A percentile compares a stretch with the other conserved stretches of the same genome.
Evolutionary conservation across 2,329 filamentous ascomycete species (phyloP).

Genomic region (Fusarium sterilihyphosum): DNA sequence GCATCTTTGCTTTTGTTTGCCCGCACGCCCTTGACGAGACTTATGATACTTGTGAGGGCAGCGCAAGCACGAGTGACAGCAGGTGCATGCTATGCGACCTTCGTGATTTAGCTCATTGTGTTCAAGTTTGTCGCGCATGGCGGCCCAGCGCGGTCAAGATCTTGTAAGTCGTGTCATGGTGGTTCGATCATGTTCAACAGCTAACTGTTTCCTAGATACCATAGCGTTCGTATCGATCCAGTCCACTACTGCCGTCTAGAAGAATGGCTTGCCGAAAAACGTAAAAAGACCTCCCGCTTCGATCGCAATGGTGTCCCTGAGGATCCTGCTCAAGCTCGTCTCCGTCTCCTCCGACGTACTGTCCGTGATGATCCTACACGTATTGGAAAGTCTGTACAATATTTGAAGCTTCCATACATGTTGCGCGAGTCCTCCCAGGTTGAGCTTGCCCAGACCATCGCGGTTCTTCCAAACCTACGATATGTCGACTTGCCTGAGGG

Average conservation of each 20-base stretch:
- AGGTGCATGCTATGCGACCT: constrained; percentile 94
- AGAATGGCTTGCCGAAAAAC: constrained; percentile 79
- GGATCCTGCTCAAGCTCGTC: constrained; percentile 79
- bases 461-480: constrained; percentile 83
- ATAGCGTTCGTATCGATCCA: constrained; percentile 89
- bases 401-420: constrained; percentile 94
- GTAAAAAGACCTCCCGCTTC: constrained; percentile 78
- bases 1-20: constrained; percentile 84
- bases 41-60: constrained; percentile 86
- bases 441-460: constrained; percentile 85
- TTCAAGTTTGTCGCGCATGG: constrained; percentile 80
- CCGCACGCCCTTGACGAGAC: constrained; percentile 81
- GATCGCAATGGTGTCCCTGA: constrained; percentile 82
- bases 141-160: constrained; percentile 59
- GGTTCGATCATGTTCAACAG: not conserved
- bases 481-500: constrained; percentile 93
- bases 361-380: constrained; percentile 78
- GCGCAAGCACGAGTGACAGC: constrained; percentile 70
- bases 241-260: constrained; percentile 96
- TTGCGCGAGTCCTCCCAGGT: constrained; percentile 86
- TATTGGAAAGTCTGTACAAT: constrained; percentile 76
- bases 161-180: constrained; percentile 64
- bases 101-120: constrained; percentile 85
- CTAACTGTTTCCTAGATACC: constrained; percentile 67
- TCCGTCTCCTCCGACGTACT: constrained; percentile 82